These are phyloP conservation scores for Huntiella omanensis DNA, from an alignment of 2,329 filamentous ascomycete species.

Conservation along the genomic window DNA sequence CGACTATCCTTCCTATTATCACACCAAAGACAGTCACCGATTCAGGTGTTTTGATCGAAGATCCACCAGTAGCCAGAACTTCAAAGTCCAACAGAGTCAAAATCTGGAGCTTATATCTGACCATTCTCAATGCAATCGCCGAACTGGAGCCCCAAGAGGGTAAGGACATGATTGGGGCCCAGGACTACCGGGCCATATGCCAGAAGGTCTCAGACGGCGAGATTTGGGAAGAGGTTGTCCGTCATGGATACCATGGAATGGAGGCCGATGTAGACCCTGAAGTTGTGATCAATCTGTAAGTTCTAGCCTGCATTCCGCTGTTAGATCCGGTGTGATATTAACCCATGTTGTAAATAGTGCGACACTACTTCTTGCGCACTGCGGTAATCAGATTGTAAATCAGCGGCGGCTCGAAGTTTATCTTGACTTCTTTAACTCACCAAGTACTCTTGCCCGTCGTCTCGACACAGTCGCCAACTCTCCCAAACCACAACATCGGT, in stretches of 20 bases:
- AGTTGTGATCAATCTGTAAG: constrained; percentile 75
- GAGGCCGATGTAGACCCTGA: constrained; percentile 89
- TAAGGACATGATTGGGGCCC: constrained; percentile 67
- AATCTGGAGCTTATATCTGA: constrained; percentile 93
- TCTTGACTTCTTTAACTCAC: constrained; percentile 42
- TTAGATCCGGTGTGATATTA: neutral
- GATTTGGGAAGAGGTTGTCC: constrained; percentile 87
- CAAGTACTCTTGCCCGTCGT: constrained; percentile 51
- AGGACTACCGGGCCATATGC: constrained; percentile 68
- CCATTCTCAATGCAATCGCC: constrained; percentile 75
- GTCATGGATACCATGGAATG: constrained; percentile 67
- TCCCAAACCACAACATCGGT: constrained; percentile 20
- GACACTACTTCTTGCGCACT: constrained; percentile 79
- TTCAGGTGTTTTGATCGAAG: constrained; percentile 27
- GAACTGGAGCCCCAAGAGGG: constrained; percentile 82
- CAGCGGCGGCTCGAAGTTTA: constrained; percentile 80
- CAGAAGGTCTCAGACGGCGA: constrained; percentile 71
- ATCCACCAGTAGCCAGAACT: constrained; percentile 60
- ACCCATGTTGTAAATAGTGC: constrained; percentile 35
- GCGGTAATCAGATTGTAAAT: constrained; percentile 62
- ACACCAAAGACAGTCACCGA: constrained; percentile 33
- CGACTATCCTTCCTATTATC: constrained; percentile 69
- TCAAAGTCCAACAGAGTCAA: constrained; percentile 75
- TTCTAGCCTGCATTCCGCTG: constrained; percentile 5
- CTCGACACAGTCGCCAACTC: constrained; percentile 28